A percentile compares a stretch with the other conserved stretches of the same genome.
Conservation (phyloP, 2,329 filamentous ascomycete species). For the Cyphellophora europaea region DNA sequence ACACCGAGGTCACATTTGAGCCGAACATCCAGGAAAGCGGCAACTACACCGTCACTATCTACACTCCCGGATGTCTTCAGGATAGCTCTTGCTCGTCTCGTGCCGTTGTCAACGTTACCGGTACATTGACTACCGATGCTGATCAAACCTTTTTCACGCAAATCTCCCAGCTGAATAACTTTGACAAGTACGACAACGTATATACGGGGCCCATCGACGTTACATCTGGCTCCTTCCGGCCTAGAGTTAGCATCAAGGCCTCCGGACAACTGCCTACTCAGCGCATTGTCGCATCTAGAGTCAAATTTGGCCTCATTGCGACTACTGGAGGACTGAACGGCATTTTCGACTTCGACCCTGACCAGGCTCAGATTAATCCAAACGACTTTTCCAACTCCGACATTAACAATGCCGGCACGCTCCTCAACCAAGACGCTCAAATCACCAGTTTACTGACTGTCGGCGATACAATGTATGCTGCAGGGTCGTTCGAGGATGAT, state of each 20-base stretch:
- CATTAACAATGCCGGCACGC: conserved; percentile 66
- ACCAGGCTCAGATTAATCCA: conserved; percentile 43
- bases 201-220: conserved; percentile 80
- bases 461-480: conserved; percentile 62
- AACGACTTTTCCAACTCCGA: conserved; percentile 61
- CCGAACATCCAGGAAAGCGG: conserved; percentile 83
- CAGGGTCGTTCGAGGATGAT: conserved; percentile 70
- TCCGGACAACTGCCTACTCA: conserved; percentile 51
- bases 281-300: conserved; percentile 79
- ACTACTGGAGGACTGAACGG: conserved; percentile 78
- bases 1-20: conserved; percentile 60
- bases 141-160: conserved; percentile 45
- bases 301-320: conserved; percentile 56
- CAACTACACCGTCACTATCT: conserved; percentile 84
- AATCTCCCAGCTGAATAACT: conserved; percentile 86
- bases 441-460: conserved; percentile 60
- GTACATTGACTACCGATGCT: conserved; percentile 48
- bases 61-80: conserved; percentile 80
- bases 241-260: conserved; percentile 69
- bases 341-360: conserved; percentile 78
- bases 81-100: conserved; percentile 68
- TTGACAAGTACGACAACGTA: conserved; percentile 91
- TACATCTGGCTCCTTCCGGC: conserved; percentile 62
- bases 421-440: conserved; percentile 57
- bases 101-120: conserved; percentile 75